phyloP scores from a whole-genome alignment of 768 basidiomycete species.

The Mycena leptocephala region DNA sequence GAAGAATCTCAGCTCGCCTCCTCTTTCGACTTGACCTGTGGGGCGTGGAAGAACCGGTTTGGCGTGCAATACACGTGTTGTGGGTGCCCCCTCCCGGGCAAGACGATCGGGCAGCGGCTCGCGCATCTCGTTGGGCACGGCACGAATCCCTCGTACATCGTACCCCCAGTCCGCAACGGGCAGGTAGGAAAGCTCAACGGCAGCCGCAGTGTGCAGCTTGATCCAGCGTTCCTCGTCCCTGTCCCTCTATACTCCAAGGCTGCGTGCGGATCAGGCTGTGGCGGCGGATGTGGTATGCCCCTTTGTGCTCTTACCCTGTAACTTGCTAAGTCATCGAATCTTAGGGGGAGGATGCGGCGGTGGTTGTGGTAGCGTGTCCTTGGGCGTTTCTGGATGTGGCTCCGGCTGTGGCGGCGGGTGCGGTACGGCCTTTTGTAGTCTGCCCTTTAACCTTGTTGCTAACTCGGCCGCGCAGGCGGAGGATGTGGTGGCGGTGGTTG shows the following conservation, averaged over 20 bases:
- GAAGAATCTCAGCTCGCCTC: slow-evolving; percentile 61
- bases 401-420: slow-evolving; percentile 45
- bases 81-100: slow-evolving; percentile 69
- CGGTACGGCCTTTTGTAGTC: no score
- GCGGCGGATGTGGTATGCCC: slow-evolving; percentile 46
- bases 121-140: slow-evolving; percentile 46
- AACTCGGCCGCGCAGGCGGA: slow-evolving; percentile 28
- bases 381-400: no score
- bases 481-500: slow-evolving; percentile 13
- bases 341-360: no score
- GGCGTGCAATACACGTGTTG: slow-evolving; percentile 70
- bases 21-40: slow-evolving; percentile 67
- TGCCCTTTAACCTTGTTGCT: not conserved
- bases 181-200: slow-evolving; percentile 42
- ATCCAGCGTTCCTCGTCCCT: slow-evolving; percentile 56
- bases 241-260: slow-evolving; percentile 44
- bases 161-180: slow-evolving; percentile 52
- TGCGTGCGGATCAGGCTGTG: slow-evolving; percentile 34
- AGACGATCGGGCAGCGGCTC: slow-evolving; percentile 61
- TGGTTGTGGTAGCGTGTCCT: no score
- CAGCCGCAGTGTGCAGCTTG: not conserved
- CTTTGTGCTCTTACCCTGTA: slow-evolving; percentile 9
- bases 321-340: no score
- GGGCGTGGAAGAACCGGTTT: slow-evolving; percentile 67
- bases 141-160: slow-evolving; percentile 47